These are phyloP conservation scores for Tilletia walkeri DNA, from an alignment of 1,284 basidiomycete genomes.

Conservation along the genomic window DNA sequence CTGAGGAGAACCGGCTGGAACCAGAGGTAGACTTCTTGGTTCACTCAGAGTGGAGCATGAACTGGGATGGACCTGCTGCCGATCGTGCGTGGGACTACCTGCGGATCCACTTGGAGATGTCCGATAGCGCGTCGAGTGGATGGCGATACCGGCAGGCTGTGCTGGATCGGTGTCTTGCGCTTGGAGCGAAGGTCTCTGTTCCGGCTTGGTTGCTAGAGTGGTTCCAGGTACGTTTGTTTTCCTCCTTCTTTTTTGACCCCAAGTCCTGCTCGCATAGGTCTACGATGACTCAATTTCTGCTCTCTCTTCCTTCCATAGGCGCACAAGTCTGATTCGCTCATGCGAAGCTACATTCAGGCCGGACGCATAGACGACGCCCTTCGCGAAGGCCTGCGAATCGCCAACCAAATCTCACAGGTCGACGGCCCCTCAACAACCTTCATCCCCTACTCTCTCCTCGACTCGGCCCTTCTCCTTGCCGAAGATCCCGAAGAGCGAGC, in stretches of 20 bases:
- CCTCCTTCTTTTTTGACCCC: constrained; percentile 3
- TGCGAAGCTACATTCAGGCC: constrained; percentile 71
- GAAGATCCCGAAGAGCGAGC: constrained; percentile 17
- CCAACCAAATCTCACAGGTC: constrained; percentile 65
- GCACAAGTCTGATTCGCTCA: constrained; percentile 73
- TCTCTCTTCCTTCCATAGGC: constrained; percentile 58
- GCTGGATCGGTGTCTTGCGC: constrained; percentile 71
- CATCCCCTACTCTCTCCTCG: constrained; percentile 12
- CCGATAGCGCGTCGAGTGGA: constrained; percentile 65
- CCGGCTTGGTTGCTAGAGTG: constrained; percentile 78
- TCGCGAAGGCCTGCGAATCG: constrained; percentile 68
- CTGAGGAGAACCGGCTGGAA: constrained; percentile 38
- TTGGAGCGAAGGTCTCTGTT: constrained; percentile 64
- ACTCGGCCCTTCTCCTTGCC: not conserved
- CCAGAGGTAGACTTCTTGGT: constrained; percentile 42
- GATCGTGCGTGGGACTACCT: constrained; percentile 86
- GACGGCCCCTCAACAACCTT: not conserved
- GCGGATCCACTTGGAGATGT: constrained; percentile 71
- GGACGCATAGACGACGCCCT: constrained; percentile 78
- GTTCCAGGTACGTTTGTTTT: constrained; percentile 63
- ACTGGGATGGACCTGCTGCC: constrained; percentile 76
- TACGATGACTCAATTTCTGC: constrained; percentile 17
- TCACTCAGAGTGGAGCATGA: constrained; percentile 56
- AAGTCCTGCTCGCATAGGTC: not conserved
- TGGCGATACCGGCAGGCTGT: constrained; percentile 67